phyloP scores from a whole-genome alignment of 2,329 filamentous ascomycete species.

The Xylariaceae sp. region DNA sequence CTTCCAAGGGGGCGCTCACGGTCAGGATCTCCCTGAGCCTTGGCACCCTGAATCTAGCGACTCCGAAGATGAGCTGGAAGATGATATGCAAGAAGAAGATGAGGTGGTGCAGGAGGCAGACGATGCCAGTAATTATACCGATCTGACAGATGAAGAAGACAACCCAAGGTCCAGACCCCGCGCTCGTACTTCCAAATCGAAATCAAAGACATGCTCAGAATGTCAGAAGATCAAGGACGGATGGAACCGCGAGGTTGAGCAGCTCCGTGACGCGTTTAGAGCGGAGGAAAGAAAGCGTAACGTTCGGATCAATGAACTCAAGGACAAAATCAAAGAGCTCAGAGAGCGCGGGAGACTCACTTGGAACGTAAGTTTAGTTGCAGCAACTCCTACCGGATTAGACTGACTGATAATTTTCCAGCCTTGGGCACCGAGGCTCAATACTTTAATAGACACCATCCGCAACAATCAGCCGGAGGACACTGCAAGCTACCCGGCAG shows the following conservation, averaged over 20 bases:
- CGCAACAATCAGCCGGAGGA: not conserved
- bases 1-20: too few relatives aligned
- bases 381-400: not conserved
- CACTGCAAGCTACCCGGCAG: slow-evolving; percentile 1
- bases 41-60: not conserved
- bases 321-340: not conserved
- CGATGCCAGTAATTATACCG: not conserved
- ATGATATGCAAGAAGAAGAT: not conserved
- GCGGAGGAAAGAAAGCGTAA: too few relatives aligned
- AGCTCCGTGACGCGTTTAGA: not conserved
- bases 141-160: not conserved
- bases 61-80: not conserved
- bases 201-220: not conserved
- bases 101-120: too few relatives aligned
- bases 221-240: not conserved
- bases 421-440: slow-evolving; percentile 5
- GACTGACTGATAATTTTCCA: slow-evolving; percentile 5
- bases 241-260: slow-evolving; percentile 1
- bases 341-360: not conserved
- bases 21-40: not conserved
- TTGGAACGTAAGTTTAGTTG: slow-evolving; percentile 4
- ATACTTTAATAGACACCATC: not conserved
- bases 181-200: not conserved
- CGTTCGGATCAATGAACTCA: not conserved
- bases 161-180: not conserved